Evolutionary conservation across 1,284 basidiomycete species (phyloP).

Genomic region (Ceratobasidium sp.): DNA sequence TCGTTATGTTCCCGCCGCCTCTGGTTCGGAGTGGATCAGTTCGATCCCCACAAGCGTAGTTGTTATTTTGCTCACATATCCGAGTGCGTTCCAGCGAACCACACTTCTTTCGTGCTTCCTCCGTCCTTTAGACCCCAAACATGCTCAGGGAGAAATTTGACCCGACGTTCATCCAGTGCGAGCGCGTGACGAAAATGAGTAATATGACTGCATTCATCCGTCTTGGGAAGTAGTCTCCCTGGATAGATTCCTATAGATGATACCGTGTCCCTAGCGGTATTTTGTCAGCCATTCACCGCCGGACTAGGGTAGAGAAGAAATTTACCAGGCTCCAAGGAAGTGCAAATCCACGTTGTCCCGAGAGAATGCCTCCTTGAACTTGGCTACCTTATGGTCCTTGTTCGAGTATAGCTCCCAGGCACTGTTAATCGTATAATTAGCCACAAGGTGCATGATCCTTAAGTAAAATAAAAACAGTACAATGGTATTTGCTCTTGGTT

Average conservation of each 20-base stretch:
- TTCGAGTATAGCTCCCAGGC: constrained; percentile 60
- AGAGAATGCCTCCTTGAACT: constrained; percentile 61
- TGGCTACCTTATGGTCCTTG: constrained; percentile 20
- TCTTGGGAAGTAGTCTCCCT: constrained; percentile 52
- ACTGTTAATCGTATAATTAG: constrained; percentile 50
- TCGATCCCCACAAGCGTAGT: neutral
- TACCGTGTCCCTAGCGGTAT: constrained; percentile 61
- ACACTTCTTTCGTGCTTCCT: constrained; percentile 54
- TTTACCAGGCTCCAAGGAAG: constrained; percentile 60
- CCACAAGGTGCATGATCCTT: neutral
- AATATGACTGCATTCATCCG: constrained; percentile 53
- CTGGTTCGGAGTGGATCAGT: constrained; percentile 14
- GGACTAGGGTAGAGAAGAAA: no score
- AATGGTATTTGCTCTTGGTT: constrained; percentile 59
- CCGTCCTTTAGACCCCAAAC: neutral
- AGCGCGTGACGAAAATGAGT: constrained; percentile 61
- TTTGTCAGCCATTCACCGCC: neutral
- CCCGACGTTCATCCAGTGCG: constrained; percentile 60
- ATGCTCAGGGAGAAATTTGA: constrained; percentile 63
- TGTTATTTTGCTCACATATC: constrained; percentile 54
- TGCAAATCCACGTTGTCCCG: constrained; percentile 55
- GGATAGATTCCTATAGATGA: constrained; percentile 58
- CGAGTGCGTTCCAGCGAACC: constrained; percentile 58
- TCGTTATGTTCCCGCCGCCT: constrained; percentile 51
- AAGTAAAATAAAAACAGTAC: constrained; percentile 50